Evolutionary conservation across 1,284 basidiomycete species (phyloP).

Genomic region (Malassezia equina): DNA sequence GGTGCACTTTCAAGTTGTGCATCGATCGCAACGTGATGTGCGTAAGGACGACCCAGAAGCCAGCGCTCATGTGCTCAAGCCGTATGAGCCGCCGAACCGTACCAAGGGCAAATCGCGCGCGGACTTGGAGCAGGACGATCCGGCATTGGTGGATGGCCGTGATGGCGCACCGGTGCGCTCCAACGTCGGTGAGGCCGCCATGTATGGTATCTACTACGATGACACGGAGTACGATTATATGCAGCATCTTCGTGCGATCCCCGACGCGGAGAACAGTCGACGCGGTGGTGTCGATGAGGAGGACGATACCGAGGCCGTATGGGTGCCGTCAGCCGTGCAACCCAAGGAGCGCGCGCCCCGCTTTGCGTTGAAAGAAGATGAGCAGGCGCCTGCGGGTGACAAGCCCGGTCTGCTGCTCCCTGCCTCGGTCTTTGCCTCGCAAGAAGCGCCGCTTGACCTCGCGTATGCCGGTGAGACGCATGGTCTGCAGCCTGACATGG

Average conservation of each 20-base stretch:
- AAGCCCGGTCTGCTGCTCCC: constrained; percentile 53
- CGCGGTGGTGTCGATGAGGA: constrained; percentile 39
- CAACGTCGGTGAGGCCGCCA: constrained; percentile 69
- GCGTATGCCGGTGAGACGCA: constrained; percentile 48
- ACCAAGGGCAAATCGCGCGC: constrained; percentile 59
- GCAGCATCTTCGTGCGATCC: constrained; percentile 63
- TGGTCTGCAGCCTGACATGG: constrained; percentile 91
- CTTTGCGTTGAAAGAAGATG: constrained; percentile 28
- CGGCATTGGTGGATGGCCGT: constrained; percentile 55
- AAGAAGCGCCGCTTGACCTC: constrained; percentile 25
- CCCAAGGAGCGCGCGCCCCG: constrained; percentile 24
- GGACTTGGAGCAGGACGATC: constrained; percentile 58
- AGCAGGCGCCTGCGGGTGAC: constrained; percentile 11
- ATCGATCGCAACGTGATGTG: constrained; percentile 89
- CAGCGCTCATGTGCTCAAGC: constrained; percentile 74
- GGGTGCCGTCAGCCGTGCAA: constrained; percentile 25
- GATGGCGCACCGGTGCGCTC: constrained; percentile 19
- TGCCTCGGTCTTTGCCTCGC: constrained; percentile 51
- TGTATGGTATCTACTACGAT: constrained; percentile 89
- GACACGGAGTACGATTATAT: constrained; percentile 99
- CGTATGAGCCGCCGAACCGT: constrained; percentile 56
- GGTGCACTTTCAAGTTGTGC: constrained; percentile 91
- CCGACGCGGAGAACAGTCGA: constrained; percentile 31
- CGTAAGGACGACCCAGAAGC: constrained; percentile 87
- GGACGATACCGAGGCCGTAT: constrained; percentile 25